These are phyloP conservation scores for Boletus tylopilopsis DNA, from an alignment of 768 basidiomycete genomes.

Conservation along the genomic window DNA sequence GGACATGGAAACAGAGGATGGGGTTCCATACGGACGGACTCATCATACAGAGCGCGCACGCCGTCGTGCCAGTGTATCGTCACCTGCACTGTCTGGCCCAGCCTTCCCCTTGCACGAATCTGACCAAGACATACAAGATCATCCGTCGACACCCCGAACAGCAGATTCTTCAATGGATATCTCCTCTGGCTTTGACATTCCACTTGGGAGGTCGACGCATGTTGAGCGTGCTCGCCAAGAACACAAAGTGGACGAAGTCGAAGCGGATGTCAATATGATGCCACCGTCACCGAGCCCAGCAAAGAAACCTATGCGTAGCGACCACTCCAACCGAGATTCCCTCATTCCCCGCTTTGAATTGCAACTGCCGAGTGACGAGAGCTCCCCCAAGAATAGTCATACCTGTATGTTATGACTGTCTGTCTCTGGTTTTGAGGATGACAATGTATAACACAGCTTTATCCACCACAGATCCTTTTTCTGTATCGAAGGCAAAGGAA, in stretches of 20 bases:
- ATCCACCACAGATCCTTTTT: conserved; percentile 21
- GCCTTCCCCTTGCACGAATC: conserved; percentile 35
- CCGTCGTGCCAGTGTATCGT: conserved; percentile 30
- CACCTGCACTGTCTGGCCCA: conserved; percentile 31
- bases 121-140: conserved; percentile 11
- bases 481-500: conserved; percentile 20
- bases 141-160: conserved; percentile 22
- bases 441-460: conserved; percentile 8
- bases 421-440: not conserved
- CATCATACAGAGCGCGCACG: conserved; percentile 56
- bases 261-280: conserved; percentile 40
- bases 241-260: conserved; percentile 29
- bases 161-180: conserved; percentile 24
- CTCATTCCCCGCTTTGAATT: conserved; percentile 36
- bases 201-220: conserved; percentile 38
- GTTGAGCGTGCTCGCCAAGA: conserved; percentile 33
- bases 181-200: conserved; percentile 13
- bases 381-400: conserved; percentile 18
- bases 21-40: conserved; percentile 58
- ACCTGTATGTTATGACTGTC: conserved; percentile 12
- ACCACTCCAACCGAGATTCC: conserved; percentile 24
- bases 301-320: conserved; percentile 21
- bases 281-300: conserved; percentile 50
- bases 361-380: conserved; percentile 15
- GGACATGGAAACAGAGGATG: conserved; percentile 58